A percentile compares a stretch with the other conserved stretches of the same genome.
Conservation (phyloP, 805 yeast species). For the Hanseniaspora jakobsenii region DNA sequence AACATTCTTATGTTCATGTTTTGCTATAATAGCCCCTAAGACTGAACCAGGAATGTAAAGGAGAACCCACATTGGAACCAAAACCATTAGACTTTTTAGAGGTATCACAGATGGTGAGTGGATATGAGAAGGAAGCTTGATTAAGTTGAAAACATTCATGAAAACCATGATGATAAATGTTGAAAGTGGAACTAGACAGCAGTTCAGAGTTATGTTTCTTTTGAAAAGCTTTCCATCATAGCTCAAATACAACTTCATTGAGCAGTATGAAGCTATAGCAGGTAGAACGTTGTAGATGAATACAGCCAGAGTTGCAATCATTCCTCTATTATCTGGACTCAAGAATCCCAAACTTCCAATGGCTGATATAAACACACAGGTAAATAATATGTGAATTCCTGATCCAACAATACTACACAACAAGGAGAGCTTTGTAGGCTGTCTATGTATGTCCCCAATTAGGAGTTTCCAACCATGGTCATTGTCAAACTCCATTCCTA, state of each 20-base stretch:
- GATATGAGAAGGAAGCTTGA: constrained; percentile 40
- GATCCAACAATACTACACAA: constrained; percentile 77
- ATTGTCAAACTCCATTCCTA: constrained; percentile 71
- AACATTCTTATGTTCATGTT: constrained; percentile 43
- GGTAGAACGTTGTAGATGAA: constrained; percentile 73
- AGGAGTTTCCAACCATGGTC: constrained; percentile 96
- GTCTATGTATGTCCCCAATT: constrained; percentile 88
- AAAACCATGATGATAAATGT: constrained; percentile 52
- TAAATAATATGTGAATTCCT: constrained; percentile 71
- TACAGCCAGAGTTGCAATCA: constrained; percentile 81
- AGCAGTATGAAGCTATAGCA: constrained; percentile 72
- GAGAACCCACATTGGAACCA: constrained; percentile 72
- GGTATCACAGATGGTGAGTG: constrained; percentile 93
- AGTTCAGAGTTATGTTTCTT: constrained; percentile 69
- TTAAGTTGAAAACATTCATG: constrained; percentile 55
- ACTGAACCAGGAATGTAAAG: constrained; percentile 76
- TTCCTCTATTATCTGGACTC: constrained; percentile 91
- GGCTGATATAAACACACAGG: constrained; percentile 57
- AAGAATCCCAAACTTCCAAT: constrained; percentile 82
- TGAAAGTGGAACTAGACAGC: constrained; percentile 71
- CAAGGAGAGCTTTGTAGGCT: constrained; percentile 59
- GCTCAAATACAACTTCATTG: constrained; percentile 72
- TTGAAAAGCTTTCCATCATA: constrained; percentile 92
- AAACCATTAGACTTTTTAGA: constrained; percentile 71
- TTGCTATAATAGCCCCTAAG: constrained; percentile 69